These are phyloP conservation scores for Alisma plantagoaquatica DNA, from an alignment of 106 monocot genomes.

Conservation along the genomic window DNA sequence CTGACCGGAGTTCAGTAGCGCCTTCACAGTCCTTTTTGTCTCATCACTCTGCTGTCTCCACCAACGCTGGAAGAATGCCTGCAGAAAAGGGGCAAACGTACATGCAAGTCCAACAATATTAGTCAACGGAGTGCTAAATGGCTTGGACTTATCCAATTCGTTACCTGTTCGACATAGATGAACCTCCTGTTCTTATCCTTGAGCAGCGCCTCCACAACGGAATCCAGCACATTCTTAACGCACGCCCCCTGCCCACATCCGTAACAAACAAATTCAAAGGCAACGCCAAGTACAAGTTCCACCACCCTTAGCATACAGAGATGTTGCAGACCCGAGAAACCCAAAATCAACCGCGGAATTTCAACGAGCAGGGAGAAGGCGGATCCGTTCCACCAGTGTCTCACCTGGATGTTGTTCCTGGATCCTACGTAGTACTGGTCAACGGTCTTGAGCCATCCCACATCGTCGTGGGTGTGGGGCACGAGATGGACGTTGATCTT, in stretches of 20 bases:
- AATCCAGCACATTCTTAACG: slow-evolving; percentile 65
- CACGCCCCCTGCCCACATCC: slow-evolving; percentile 32
- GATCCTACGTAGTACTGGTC: slow-evolving; percentile 83
- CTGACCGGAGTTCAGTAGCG: neutral
- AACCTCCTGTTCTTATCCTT: slow-evolving; percentile 57
- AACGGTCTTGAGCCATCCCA: slow-evolving; percentile 94
- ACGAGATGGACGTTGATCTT: slow-evolving; percentile 96
- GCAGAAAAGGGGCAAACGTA: neutral
- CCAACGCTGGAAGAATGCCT: slow-evolving; percentile 3
- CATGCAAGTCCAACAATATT: neutral
- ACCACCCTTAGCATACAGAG: too few relatives aligned
- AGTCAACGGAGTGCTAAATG: neutral
- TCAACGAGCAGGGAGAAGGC: too few relatives aligned
- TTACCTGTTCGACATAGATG: slow-evolving; percentile 56
- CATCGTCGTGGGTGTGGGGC: slow-evolving; percentile 80
- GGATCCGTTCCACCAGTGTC: too few relatives aligned
- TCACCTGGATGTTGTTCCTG: slow-evolving; percentile 26
- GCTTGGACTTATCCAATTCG: neutral
- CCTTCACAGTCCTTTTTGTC: neutral
- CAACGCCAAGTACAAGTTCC: too few relatives aligned
- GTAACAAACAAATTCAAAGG: too few relatives aligned
- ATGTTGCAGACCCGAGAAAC: too few relatives aligned
- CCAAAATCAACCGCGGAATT: too few relatives aligned
- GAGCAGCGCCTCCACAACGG: slow-evolving; percentile 40
- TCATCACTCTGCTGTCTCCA: slow-evolving; percentile 2